phyloP scores from a whole-genome alignment of 148 eudicot genomes.

The Rheum nobile region DNA sequence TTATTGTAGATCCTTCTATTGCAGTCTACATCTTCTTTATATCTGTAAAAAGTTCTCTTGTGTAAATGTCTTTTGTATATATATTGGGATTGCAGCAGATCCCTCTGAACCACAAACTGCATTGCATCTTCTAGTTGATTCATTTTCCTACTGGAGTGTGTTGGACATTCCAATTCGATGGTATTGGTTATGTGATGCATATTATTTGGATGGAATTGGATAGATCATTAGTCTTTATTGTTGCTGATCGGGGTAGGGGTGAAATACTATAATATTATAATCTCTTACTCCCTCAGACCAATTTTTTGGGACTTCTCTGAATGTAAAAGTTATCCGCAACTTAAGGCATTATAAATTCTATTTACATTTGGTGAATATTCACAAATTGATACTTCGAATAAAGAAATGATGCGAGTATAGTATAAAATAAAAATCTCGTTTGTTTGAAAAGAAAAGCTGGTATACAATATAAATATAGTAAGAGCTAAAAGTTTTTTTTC shows the following conservation, averaged over 20 bases:
- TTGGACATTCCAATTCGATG: background rate
- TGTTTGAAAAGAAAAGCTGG: background rate
- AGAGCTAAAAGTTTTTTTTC: background rate
- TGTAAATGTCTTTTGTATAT: background rate
- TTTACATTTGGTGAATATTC: background rate
- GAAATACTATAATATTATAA: background rate
- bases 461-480: background rate
- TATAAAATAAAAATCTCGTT: background rate
- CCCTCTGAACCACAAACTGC: background rate
- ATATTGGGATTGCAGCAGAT: background rate
- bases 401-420: background rate
- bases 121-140: background rate
- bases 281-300: background rate
- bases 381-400: background rate
- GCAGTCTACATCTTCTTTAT: background rate
- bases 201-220: background rate
- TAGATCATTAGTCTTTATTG: background rate
- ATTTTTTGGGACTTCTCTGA: background rate
- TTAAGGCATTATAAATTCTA: background rate
- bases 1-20: background rate
- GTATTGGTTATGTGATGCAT: background rate
- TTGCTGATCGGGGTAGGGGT: background rate
- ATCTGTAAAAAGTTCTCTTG: background rate
- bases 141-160: background rate
- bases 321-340: background rate